Evolutionary conservation across 1,139 yeast species (phyloP), one percentile per base, ranked within the genome.

Genomic region (Debaryomycetaceae sp.): DNA sequence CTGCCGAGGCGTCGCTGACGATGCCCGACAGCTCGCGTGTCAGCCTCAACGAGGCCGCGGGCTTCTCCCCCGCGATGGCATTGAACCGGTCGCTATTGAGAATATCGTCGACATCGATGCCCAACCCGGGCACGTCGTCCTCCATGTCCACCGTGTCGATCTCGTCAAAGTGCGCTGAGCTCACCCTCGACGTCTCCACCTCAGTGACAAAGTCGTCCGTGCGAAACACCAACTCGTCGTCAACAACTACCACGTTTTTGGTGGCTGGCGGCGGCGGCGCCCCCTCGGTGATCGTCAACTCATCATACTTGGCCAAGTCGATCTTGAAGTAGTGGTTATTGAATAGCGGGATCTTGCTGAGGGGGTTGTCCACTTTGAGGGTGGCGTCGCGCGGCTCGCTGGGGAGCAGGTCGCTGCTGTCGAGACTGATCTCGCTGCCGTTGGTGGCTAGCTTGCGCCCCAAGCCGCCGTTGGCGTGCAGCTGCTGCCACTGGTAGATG

Each of bases 91-190:
- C 71, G 1, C 67, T 58, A 34, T 62, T 65, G 36, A 65, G 51
- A 31, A 67, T 61, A 35, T 58, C 69, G 41, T 67, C 74, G 7
- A 65, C 72, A 42, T 66, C 71, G 30, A 67, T 65, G 4, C 71
- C 73, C 27, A 63, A 46, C 3, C 67, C 65, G 1, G 65, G 63
- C 11, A 55, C 59, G 29, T 60, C 69, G 30, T 61, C 68, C 13
- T 60, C 68, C 15, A 44, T 56, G 27, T 56, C 64, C 14, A 48
- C 56, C 32, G 55, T 53, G 21, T 56, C 63, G 3, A 51, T 52
- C 20, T 56, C 61, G 27, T 53, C 53, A 17, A 42, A 39, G 11
- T 45, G 53, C 13, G 44, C 46, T 4, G 46, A 49, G 23, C 44
- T 55, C 19, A 53, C 36, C 3, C 53, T 46, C 14, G 45, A 42